Evolutionary conservation across 768 basidiomycete species (phyloP).

Genomic region (Boletus vermiculosoides): DNA sequence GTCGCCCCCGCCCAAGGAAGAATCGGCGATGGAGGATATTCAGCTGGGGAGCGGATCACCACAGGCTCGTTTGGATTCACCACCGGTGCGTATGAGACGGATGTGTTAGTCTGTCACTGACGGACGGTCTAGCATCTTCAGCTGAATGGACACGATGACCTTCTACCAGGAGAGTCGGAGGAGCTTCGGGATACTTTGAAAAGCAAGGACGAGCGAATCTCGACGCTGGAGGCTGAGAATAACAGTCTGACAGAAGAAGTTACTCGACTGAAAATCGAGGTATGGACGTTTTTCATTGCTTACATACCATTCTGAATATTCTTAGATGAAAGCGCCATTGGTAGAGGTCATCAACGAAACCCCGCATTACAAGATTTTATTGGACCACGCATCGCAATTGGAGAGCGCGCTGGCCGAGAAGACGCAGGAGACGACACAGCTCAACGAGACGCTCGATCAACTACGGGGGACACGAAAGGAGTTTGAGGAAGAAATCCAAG

Average conservation of each 20-base stretch:
- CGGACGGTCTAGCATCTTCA: constrained; percentile 41
- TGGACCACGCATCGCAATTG: constrained; percentile 51
- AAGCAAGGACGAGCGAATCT: constrained; percentile 42
- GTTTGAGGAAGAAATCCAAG: constrained; percentile 45
- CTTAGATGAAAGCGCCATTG: constrained; percentile 42
- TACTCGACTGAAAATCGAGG: constrained; percentile 45
- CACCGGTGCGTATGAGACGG: constrained; percentile 64
- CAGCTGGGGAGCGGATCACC: constrained; percentile 43
- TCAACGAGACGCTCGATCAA: constrained; percentile 45
- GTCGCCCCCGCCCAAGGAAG: constrained; percentile 33
- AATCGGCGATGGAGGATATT: constrained; percentile 26
- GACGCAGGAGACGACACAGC: constrained; percentile 37
- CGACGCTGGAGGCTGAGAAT: constrained; percentile 47
- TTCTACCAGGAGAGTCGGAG: constrained; percentile 42
- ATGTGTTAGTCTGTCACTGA: constrained; percentile 34
- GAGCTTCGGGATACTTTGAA: constrained; percentile 30
- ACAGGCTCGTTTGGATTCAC: constrained; percentile 55
- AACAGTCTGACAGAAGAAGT: constrained; percentile 46
- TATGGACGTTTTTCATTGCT: constrained; percentile 21
- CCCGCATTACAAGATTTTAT: constrained; percentile 53
- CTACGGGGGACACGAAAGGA: constrained; percentile 42
- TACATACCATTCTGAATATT: not conserved
- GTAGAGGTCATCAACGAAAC: constrained; percentile 47
- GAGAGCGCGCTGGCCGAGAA: constrained; percentile 43
- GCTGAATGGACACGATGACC: constrained; percentile 40